Conservation (phyloP, 2,329 filamentous ascomycete species). For the Epichloe gansuensis region DNA sequence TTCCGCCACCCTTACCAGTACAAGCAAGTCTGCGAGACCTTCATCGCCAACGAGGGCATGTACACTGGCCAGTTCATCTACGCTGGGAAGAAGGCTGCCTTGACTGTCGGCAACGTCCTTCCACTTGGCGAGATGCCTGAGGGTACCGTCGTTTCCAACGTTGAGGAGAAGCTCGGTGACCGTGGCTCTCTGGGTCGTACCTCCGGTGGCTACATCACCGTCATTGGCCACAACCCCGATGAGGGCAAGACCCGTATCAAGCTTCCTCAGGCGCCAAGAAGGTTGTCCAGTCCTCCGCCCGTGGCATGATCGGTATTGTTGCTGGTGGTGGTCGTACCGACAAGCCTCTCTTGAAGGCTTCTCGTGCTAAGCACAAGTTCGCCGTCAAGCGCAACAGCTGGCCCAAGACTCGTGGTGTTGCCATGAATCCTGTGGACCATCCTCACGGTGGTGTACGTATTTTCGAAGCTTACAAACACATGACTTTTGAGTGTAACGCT, state of each 20-base stretch:
- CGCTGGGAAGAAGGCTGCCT: slow-evolving; percentile 94
- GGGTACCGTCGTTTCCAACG: slow-evolving; percentile 98
- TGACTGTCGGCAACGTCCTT: slow-evolving; percentile 96
- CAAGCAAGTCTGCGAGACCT: slow-evolving; percentile 96
- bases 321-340: slow-evolving; percentile 98
- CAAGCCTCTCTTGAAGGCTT: slow-evolving; percentile 99
- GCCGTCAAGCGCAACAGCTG: slow-evolving; percentile 99
- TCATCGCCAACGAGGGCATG: slow-evolving; percentile 99
- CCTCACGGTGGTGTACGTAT: slow-evolving; percentile 76
- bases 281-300: slow-evolving; percentile 80
- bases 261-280: slow-evolving; percentile 98
- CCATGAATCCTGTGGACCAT: slow-evolving; percentile 99
- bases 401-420: slow-evolving; percentile 99
- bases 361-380: slow-evolving; percentile 99
- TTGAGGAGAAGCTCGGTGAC: slow-evolving; percentile 98
- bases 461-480: neutral
- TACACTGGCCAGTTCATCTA: slow-evolving; percentile 99
- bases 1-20: slow-evolving; percentile 98
- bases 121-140: slow-evolving; percentile 90
- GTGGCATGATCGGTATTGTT: slow-evolving; percentile 99
- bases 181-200: slow-evolving; percentile 92
- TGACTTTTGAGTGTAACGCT: slow-evolving; percentile 19
- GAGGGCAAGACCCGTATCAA: slow-evolving; percentile 99
- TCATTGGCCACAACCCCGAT: slow-evolving; percentile 94
- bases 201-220: slow-evolving; percentile 98